Conservation (phyloP, 495 filamentous ascomycete species). For the Jackrogersella minutella region DNA sequence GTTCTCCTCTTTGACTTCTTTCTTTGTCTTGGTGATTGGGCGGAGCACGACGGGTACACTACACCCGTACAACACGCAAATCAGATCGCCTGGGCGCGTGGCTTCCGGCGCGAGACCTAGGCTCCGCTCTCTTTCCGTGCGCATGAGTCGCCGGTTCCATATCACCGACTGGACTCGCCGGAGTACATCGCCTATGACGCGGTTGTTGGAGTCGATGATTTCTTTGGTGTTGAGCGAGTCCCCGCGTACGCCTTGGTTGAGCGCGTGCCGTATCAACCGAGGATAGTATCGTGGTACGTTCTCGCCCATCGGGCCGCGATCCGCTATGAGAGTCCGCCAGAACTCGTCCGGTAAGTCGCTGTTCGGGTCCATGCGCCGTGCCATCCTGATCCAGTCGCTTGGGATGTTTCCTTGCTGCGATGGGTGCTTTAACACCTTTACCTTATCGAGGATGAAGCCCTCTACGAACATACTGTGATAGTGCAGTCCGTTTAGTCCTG, state of each 20-base stretch:
- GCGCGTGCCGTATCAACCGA: slow-evolving; percentile 8
- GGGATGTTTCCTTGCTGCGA: slow-evolving; percentile 36
- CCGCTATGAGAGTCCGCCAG: slow-evolving; percentile 55
- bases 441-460: slow-evolving; percentile 48
- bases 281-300: slow-evolving; percentile 44
- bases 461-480: slow-evolving; percentile 49
- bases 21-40: slow-evolving; percentile 1
- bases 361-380: slow-evolving; percentile 21
- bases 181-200: slow-evolving; percentile 36
- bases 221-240: slow-evolving; percentile 14
- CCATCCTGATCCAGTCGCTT: slow-evolving; percentile 30
- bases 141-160: slow-evolving; percentile 44
- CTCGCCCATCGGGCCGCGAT: slow-evolving; percentile 47
- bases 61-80: slow-evolving; percentile 53
- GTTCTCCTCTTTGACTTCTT: neutral
- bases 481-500: slow-evolving; percentile 23
- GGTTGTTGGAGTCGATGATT: slow-evolving; percentile 21
- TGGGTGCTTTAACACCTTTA: slow-evolving; percentile 31
- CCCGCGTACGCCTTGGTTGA: slow-evolving; percentile 44
- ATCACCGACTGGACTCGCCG: slow-evolving; percentile 40
- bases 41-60: slow-evolving; percentile 53
- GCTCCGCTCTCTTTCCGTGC: neutral
- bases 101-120: slow-evolving; percentile 36
- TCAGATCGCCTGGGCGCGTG: slow-evolving; percentile 38
- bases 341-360: slow-evolving; percentile 46